Conservation (phyloP, 1,284 basidiomycete species). For the Ustilago bromivora region DNA sequence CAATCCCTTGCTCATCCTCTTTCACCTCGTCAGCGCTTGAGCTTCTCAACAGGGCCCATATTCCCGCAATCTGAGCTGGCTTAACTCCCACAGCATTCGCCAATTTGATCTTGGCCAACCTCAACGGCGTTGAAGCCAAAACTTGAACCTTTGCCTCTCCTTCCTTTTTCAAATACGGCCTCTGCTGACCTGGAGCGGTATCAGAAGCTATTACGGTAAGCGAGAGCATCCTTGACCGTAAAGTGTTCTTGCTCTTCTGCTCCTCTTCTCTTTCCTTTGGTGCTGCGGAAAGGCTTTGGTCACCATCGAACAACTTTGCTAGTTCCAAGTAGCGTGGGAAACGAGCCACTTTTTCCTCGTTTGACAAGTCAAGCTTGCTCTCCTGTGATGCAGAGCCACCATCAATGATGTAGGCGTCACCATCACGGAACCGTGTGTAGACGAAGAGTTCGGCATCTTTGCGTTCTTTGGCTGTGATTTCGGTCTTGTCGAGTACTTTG, state of each 20-base stretch:
- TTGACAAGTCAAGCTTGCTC: slow-evolving; percentile 1
- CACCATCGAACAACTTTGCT: slow-evolving; percentile 23
- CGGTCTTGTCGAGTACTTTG: slow-evolving; percentile 76
- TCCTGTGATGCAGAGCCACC: slow-evolving; percentile 2
- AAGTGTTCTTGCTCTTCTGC: slow-evolving; percentile 15
- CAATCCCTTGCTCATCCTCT: slow-evolving; percentile 21
- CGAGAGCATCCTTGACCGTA: slow-evolving; percentile 36
- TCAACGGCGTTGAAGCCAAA: slow-evolving; percentile 49
- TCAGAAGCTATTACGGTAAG: slow-evolving; percentile 17
- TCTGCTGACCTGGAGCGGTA: neutral
- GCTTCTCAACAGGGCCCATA: slow-evolving; percentile 47
- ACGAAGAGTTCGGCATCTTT: slow-evolving; percentile 84
- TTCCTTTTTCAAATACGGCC: neutral
- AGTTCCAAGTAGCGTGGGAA: slow-evolving; percentile 44
- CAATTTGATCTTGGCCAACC: slow-evolving; percentile 47
- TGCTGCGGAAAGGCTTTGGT: neutral
- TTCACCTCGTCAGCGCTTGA: slow-evolving; percentile 12
- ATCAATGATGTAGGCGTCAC: slow-evolving; percentile 33
- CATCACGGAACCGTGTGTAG: slow-evolving; percentile 24
- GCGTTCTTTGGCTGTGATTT: slow-evolving; percentile 81
- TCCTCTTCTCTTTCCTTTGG: neutral
- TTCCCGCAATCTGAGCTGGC: slow-evolving; percentile 10
- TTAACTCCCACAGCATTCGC: slow-evolving; percentile 27
- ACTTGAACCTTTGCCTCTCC: slow-evolving; percentile 13
- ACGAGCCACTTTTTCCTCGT: slow-evolving; percentile 1